phyloP scores from a whole-genome alignment of 2,329 filamentous ascomycete species.

The Xylariaceae sp. region DNA sequence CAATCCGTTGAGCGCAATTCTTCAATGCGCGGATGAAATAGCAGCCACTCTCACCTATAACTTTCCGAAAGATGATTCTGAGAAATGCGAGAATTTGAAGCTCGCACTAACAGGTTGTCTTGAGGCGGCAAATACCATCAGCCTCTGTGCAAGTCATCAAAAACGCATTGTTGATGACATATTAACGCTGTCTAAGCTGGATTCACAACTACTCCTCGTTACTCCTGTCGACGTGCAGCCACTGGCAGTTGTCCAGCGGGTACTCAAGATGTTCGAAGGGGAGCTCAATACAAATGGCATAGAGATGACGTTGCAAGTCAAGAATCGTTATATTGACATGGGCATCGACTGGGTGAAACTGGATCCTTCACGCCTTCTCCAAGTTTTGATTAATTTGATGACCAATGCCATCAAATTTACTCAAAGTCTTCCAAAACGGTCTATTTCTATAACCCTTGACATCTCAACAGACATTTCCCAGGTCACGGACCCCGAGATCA shows the following conservation, averaged over 20 bases:
- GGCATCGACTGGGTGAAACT: constrained; percentile 68
- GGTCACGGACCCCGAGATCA: constrained; percentile 38
- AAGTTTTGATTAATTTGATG: constrained; percentile 73
- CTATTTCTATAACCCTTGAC: constrained; percentile 61
- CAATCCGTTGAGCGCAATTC: constrained; percentile 68
- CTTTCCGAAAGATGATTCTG: constrained; percentile 33
- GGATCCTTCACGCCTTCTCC: constrained; percentile 69
- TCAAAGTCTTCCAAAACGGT: constrained; percentile 53
- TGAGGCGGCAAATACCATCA: constrained; percentile 77
- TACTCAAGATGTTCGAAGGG: constrained; percentile 74
- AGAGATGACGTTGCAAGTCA: constrained; percentile 63
- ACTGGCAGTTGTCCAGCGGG: constrained; percentile 61
- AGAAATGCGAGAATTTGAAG: constrained; percentile 44
- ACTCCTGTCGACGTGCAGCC: constrained; percentile 68
- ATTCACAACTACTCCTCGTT: constrained; percentile 65
- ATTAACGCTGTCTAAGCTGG: constrained; percentile 63
- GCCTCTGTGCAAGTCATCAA: constrained; percentile 74
- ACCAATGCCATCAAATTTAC: constrained; percentile 64
- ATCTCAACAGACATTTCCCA: constrained; percentile 53
- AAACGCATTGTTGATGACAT: constrained; percentile 68
- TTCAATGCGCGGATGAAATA: constrained; percentile 75
- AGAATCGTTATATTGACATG: constrained; percentile 62
- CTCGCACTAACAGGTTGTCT: constrained; percentile 50
- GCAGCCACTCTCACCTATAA: constrained; percentile 46
- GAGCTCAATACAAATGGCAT: constrained; percentile 71